Percentiles rank a stretch among this genome's conserved stretches.
These are phyloP conservation scores for Artemisia argyi DNA, from an alignment of 129 eudicot genomes.

Conservation along the genomic window DNA sequence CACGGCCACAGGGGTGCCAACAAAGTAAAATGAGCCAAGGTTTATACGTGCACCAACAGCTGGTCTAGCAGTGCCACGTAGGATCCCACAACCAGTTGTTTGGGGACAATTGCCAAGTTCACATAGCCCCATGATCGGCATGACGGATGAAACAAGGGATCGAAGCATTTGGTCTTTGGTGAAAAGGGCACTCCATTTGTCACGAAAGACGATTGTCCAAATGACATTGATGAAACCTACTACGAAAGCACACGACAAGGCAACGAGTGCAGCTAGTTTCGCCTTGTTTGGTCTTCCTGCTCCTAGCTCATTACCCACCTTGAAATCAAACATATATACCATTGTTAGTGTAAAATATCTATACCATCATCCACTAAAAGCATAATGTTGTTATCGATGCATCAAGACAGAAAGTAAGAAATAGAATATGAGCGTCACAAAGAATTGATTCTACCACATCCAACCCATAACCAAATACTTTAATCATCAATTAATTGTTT, in stretches of 20 bases:
- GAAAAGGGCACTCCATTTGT: conserved; percentile 73
- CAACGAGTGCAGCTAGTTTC: conserved; percentile 82
- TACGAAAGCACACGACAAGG: conserved; percentile 66
- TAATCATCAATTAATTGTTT: background rate
- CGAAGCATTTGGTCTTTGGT: conserved; percentile 65
- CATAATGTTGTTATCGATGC: background rate
- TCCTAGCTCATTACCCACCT: conserved; percentile 97
- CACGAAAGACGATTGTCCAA: conserved; percentile 70
- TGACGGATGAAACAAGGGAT: conserved; percentile 74
- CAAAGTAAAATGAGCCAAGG: conserved; percentile 91
- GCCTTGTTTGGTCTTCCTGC: conserved; percentile 94
- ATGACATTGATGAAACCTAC: conserved; percentile 67
- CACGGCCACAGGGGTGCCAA: conserved; percentile 91
- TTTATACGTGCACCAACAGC: conserved; percentile 86
- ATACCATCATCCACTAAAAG: background rate
- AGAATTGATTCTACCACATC: background rate
- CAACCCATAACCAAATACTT: conserved; percentile 16
- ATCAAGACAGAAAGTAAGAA: background rate
- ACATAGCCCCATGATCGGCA: conserved; percentile 90
- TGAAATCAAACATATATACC: background rate
- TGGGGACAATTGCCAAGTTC: conserved; percentile 99
- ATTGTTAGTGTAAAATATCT: background rate
- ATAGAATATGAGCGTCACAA: conserved; percentile 13
- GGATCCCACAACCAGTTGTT: conserved; percentile 91
- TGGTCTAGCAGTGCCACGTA: conserved; percentile 93